phyloP scores from a whole-genome alignment of 306 rosid species.

The Vachellia collinsii region DNA sequence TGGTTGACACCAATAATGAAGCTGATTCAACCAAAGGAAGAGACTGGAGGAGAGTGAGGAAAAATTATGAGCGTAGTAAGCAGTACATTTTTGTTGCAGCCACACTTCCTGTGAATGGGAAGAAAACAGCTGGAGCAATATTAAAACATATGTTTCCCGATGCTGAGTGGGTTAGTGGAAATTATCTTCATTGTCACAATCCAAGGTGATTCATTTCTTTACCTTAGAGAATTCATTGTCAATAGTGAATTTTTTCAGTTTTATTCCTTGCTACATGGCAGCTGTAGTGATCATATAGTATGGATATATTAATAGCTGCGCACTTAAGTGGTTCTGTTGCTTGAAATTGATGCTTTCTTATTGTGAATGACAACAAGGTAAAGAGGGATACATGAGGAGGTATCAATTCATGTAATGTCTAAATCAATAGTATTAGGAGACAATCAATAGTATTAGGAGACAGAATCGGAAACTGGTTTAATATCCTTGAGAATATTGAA shows the following conservation, averaged over 20 bases:
- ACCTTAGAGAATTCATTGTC: constrained; percentile 10
- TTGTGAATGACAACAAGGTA: background rate
- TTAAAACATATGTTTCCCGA: constrained; percentile 86
- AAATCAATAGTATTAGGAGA: background rate
- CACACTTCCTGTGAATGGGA: constrained; percentile 94
- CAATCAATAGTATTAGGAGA: background rate
- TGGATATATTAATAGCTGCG: constrained; percentile 22
- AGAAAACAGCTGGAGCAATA: constrained; percentile 86
- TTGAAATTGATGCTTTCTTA: background rate
- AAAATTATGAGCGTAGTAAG: constrained; percentile 76
- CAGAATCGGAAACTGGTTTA: constrained; percentile 9
- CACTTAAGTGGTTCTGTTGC: constrained; percentile 12
- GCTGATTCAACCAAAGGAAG: constrained; percentile 45
- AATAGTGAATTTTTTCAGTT: constrained; percentile 17
- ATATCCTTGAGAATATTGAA: constrained; percentile 2
- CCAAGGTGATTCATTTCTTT: constrained; percentile 64
- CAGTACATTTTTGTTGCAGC: constrained; percentile 97
- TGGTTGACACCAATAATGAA: constrained; percentile 43
- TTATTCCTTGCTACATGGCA: constrained; percentile 27
- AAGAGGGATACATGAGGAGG: constrained; percentile 16
- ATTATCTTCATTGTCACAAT: constrained; percentile 91
- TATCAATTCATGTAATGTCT: background rate
- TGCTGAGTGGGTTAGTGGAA: constrained; percentile 87
- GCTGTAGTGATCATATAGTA: constrained; percentile 24
- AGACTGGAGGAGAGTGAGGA: constrained; percentile 87